Evolutionary conservation across 2,329 filamentous ascomycete genomes (phyloP).

Genomic region (Catunica adiposa): DNA sequence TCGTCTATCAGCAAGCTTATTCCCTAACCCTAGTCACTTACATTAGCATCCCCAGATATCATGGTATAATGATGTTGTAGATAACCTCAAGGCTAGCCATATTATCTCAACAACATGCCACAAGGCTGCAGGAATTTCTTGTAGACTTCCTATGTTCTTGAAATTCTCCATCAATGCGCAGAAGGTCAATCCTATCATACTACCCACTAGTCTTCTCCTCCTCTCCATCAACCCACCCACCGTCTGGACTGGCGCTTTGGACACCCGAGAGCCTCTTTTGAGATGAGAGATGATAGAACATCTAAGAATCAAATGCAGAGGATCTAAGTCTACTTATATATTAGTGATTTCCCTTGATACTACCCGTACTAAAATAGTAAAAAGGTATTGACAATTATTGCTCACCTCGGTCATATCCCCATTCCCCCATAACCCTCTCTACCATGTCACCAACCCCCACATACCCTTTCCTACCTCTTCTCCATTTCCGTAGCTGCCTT

Average conservation of each 20-base stretch:
- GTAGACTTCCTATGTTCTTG: background rate
- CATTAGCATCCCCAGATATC: constrained; percentile 2
- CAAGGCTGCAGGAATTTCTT: background rate
- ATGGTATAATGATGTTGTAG: background rate
- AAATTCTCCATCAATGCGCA: constrained; percentile 3
- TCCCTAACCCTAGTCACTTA: background rate
- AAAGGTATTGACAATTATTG: background rate
- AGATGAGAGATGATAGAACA: constrained; percentile 8
- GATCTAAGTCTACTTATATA: background rate
- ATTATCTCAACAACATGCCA: constrained; percentile 4
- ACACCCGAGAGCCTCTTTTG: background rate
- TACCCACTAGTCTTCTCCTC: background rate
- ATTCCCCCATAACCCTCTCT: background rate
- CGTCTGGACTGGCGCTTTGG: constrained; percentile 7
- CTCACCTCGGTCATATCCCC: constrained; percentile 5
- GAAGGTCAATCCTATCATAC: constrained; percentile 1
- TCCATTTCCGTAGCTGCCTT: constrained; percentile 9
- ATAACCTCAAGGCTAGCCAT: constrained; percentile 4
- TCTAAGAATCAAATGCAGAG: constrained; percentile 2
- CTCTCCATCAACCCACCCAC: constrained; percentile 9
- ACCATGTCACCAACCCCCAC: constrained; percentile 8
- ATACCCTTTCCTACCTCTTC: constrained; percentile 1
- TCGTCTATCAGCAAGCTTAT: background rate
- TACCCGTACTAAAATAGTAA: too few relatives aligned
- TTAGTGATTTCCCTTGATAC: background rate